A percentile compares a stretch with the other conserved stretches of the same genome.
These are phyloP conservation scores for Paracoccidioides lutzii DNA, from an alignment of 2,329 filamentous ascomycete species.

Conservation along the genomic window DNA sequence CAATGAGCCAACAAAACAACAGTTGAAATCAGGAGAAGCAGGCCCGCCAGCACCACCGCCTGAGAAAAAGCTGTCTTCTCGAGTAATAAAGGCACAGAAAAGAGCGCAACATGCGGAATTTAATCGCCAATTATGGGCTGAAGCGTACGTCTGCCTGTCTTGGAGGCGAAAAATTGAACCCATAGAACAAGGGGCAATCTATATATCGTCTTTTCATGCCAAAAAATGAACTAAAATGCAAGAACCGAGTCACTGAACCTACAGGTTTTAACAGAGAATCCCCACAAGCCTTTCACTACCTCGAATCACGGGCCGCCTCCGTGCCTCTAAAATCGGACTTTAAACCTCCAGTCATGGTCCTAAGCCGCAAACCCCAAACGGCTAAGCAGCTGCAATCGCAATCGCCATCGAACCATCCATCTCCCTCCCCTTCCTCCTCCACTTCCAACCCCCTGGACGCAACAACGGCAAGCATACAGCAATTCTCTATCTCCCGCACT, in stretches of 20 bases:
- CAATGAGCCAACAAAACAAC: constrained; percentile 11
- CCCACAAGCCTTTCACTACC: constrained; percentile 60
- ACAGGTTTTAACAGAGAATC: constrained; percentile 46
- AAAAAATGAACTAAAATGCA: neutral
- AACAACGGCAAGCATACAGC: constrained; percentile 31
- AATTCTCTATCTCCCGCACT: constrained; percentile 28
- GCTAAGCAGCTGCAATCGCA: constrained; percentile 32
- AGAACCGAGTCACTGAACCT: neutral
- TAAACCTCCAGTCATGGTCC: constrained; percentile 70
- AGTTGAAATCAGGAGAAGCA: constrained; percentile 16
- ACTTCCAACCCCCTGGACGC: constrained; percentile 32
- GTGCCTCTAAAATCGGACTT: constrained; percentile 58
- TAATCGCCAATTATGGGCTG: constrained; percentile 78
- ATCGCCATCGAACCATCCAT: constrained; percentile 16
- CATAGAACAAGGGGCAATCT: neutral
- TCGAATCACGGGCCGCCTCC: constrained; percentile 49
- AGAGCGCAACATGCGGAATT: constrained; percentile 68
- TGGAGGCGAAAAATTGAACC: neutral
- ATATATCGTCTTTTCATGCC: neutral
- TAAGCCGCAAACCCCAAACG: constrained; percentile 67
- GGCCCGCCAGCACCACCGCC: constrained; percentile 6
- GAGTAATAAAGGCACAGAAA: constrained; percentile 61
- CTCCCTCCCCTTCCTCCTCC: neutral
- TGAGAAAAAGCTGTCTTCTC: constrained; percentile 36
- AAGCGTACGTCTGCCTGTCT: constrained; percentile 47